Conservation (phyloP, 202 grass and related monocot genomes). For the Bolboschoenoplectus hybrid region DNA sequence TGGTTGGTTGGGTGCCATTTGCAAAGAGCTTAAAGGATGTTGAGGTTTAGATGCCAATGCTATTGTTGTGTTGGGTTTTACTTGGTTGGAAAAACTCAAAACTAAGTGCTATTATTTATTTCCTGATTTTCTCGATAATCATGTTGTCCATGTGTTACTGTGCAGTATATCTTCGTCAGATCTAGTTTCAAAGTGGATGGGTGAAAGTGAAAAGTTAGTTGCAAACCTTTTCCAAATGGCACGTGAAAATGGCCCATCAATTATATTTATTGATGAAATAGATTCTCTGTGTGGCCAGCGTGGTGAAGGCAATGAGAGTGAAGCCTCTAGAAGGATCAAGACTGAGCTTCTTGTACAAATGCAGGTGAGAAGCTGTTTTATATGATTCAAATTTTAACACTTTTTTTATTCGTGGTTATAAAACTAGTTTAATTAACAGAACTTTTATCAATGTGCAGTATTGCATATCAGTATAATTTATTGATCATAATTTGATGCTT, state of each 20-base stretch:
- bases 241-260: conserved; percentile 92
- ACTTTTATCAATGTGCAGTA: background rate
- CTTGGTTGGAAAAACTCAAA: conserved; percentile 8
- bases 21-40: background rate
- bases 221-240: conserved; percentile 97
- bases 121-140: background rate
- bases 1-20: background rate
- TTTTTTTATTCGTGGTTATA: background rate
- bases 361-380: conserved; percentile 58
- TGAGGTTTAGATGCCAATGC: background rate
- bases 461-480: background rate
- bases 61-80: background rate
- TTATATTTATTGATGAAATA: conserved; percentile 98
- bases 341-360: conserved; percentile 99
- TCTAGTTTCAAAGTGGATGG: conserved; percentile 99
- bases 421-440: background rate
- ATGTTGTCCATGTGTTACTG: conserved; percentile 21
- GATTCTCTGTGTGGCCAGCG: conserved; percentile 91
- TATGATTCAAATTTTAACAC: background rate
- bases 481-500: background rate
- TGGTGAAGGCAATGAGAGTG: conserved; percentile 98
- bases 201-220: conserved; percentile 97
- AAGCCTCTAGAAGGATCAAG: conserved; percentile 97
- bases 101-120: background rate
- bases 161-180: conserved; percentile 99